A percentile compares a stretch with the other conserved stretches of the same genome.
phyloP scores from a whole-genome alignment of 805 yeast genomes.

The Peterozyma xylosa region DNA sequence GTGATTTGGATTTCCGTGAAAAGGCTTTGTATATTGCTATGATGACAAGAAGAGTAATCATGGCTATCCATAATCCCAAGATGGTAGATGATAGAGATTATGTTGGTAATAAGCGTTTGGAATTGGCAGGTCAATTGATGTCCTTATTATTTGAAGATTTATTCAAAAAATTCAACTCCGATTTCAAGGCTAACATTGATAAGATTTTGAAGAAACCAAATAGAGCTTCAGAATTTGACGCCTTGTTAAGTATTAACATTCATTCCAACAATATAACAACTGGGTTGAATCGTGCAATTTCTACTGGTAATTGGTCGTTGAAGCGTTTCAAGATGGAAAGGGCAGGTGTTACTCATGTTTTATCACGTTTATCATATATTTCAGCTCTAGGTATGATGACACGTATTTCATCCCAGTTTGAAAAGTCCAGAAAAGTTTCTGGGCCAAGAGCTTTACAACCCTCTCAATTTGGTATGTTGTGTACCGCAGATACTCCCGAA shows the following conservation, averaged over 20 bases:
- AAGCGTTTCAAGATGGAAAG: constrained; percentile 99
- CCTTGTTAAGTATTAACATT: constrained; percentile 78
- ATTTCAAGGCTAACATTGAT: constrained; percentile 90
- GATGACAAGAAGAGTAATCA: constrained; percentile 93
- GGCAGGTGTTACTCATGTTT: constrained; percentile 97
- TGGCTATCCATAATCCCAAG: constrained; percentile 90
- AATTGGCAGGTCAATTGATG: constrained; percentile 95
- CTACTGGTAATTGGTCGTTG: constrained; percentile 98
- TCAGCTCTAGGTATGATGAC: constrained; percentile 99
- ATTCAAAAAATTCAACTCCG: constrained; percentile 92
- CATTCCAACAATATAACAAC: constrained; percentile 91
- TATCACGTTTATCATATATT: constrained; percentile 84
- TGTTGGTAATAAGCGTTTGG: constrained; percentile 95
- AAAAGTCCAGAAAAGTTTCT: constrained; percentile 93
- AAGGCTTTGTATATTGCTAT: constrained; percentile 91
- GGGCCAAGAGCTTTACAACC: constrained; percentile 99
- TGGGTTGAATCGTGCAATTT: constrained; percentile 92
- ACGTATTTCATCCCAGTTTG: constrained; percentile 97
- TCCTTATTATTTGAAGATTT: constrained; percentile 92
- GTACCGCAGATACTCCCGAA: constrained; percentile 98
- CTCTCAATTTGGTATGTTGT: constrained; percentile 97
- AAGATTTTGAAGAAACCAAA: constrained; percentile 91
- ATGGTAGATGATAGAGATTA: constrained; percentile 99
- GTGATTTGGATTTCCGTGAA: constrained; percentile 79
- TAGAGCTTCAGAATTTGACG: constrained; percentile 92